These are phyloP conservation scores for Lecanicillium sp. DNA, from an alignment of 2,329 filamentous ascomycete species.

Conservation along the genomic window DNA sequence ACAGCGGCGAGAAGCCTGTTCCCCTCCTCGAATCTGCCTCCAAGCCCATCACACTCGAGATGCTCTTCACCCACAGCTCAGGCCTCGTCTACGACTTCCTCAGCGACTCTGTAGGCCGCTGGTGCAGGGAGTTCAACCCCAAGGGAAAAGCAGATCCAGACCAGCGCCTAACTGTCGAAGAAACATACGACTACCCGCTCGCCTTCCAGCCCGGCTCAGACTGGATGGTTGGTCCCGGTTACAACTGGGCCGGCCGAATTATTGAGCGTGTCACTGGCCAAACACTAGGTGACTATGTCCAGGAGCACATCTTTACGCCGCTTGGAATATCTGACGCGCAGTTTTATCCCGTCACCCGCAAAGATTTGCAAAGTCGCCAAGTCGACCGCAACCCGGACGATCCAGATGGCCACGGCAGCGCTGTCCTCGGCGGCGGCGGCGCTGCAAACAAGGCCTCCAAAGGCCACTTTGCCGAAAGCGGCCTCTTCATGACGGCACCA, in stretches of 20 bases:
- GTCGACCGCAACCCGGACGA: slow-evolving; percentile 30
- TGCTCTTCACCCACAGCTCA: slow-evolving; percentile 43
- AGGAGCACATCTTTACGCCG: slow-evolving; percentile 33
- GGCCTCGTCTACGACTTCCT: slow-evolving; percentile 38
- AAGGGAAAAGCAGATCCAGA: no score
- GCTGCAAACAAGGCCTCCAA: slow-evolving; percentile 22
- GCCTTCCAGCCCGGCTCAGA: slow-evolving; percentile 39
- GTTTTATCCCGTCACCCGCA: slow-evolving; percentile 28
- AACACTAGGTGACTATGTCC: slow-evolving; percentile 34
- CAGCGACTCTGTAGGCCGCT: slow-evolving; percentile 24
- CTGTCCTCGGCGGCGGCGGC: slow-evolving; percentile 23
- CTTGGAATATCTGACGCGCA: slow-evolving; percentile 30
- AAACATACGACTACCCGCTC: slow-evolving; percentile 35
- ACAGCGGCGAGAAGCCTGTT: not conserved
- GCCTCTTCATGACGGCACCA: slow-evolving; percentile 24
- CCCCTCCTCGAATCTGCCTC: slow-evolving; percentile 23
- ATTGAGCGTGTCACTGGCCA: slow-evolving; percentile 37
- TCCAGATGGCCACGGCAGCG: slow-evolving; percentile 23
- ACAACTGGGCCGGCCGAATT: slow-evolving; percentile 46
- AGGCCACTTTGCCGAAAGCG: slow-evolving; percentile 37
- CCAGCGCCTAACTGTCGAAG: slow-evolving; percentile 26
- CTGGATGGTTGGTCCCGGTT: slow-evolving; percentile 40
- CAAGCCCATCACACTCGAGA: slow-evolving; percentile 37
- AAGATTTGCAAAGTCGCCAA: slow-evolving; percentile 24
- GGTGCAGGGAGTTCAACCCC: no score